Evolutionary conservation across 2,329 filamentous ascomycete genomes (phyloP), one percentile per base, ranked within the genome.

Genomic region (Fusarium penzigii): DNA sequence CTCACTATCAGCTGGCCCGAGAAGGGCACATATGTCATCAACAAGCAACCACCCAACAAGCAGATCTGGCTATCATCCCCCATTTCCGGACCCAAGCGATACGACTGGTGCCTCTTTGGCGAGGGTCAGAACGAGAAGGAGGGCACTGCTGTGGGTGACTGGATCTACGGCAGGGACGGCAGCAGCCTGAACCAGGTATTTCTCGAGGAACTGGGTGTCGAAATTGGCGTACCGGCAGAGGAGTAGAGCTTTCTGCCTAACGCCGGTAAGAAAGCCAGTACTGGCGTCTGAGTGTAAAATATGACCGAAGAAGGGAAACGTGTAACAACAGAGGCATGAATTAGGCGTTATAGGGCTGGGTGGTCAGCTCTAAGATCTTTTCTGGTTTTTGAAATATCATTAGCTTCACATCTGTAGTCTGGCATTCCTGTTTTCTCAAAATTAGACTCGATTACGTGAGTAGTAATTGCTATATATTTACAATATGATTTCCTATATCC

Each of bases 1-100:
- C 80, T 97, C 63, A 92, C 86, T 57, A 79, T 97, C 65, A 79
- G 76, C 7, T 84, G 90, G 63, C 83, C 85, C 2, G 76, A 80
- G 12, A 78, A 84, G 46, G 92, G 92, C 56, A 93, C 85, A 29
- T 99, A 95, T 69, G 90, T 99, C 54, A 82, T 99, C 75, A 99
- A 99, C 83, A 99, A 99, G 74, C 94, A 99, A 72, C 94, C 94
- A 0, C 92, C 93, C 17, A 97, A 97, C 79, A 94, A 92, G 78
- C 94, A 89, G 70, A 96, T 99, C 68, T 99, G 94, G 94, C 84
- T 97, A 42, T 94, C 90, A 38, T 96, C 91, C 41, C 94, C 94
- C 5, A 78, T 91, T 48, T 92, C 90, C 6, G 94, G 94, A 0
- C 94, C 94, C 13, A 97, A 97, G 75, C 87, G 93, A 52, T 99